Evolutionary conservation across 768 basidiomycete species (phyloP).

Genomic region (Macrolepiota albuminosa): DNA sequence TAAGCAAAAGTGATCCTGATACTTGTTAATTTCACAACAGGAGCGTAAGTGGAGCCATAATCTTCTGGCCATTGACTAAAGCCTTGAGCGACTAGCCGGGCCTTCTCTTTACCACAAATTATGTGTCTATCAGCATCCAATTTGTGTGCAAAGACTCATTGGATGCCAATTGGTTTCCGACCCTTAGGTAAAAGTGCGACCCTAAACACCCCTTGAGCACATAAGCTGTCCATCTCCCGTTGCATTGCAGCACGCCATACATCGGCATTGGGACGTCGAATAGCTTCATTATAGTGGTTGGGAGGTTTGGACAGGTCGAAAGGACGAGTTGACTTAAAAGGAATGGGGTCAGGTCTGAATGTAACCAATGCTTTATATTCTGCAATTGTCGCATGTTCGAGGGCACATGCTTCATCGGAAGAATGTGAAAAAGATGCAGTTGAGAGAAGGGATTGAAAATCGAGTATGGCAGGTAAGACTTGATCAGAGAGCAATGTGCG

Average conservation of each 20-base stretch:
- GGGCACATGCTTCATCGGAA: not conserved
- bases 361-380: not conserved
- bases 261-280: not conserved
- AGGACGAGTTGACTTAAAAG: not conserved
- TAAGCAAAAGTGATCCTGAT: no score
- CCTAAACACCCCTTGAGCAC: no score
- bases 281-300: not conserved
- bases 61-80: no score
- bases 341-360: not conserved
- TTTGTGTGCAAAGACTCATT: not conserved
- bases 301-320: not conserved
- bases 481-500: not conserved
- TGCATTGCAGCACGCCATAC: not conserved
- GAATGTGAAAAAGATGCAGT: not conserved
- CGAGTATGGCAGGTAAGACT: not conserved
- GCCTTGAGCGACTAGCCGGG: no score
- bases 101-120: not conserved
- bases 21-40: no score
- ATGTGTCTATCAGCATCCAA: not conserved
- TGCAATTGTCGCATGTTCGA: not conserved
- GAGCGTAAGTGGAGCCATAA: no score
- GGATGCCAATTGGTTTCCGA: no score
- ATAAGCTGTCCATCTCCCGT: not conserved
- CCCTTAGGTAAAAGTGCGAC: no score
- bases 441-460: not conserved